Conservation (phyloP, 495 filamentous ascomycete species). For the Aspergillus bridgeri region DNA sequence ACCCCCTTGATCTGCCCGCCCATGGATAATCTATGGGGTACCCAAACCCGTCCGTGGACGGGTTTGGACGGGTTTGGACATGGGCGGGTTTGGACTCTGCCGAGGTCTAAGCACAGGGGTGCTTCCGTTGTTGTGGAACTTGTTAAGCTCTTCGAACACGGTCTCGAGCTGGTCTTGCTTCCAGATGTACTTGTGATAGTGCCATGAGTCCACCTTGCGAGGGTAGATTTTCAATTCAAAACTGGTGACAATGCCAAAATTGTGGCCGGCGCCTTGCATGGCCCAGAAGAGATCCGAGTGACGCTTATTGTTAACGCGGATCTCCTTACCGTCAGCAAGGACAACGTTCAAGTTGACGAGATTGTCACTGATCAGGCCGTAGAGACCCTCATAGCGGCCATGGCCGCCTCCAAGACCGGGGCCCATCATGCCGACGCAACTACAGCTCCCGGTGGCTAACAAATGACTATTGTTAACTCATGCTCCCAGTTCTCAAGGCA, state of each 20-base stretch:
- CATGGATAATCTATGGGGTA: too few relatives aligned
- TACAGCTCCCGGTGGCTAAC: constrained; percentile 1
- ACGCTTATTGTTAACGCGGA: not conserved
- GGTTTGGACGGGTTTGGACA: too few relatives aligned
- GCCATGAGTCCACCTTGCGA: constrained; percentile 1
- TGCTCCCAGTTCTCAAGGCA: not conserved
- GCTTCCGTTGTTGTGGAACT: constrained; percentile 5
- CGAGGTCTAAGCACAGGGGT: constrained; percentile 1
- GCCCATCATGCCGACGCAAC: constrained; percentile 10
- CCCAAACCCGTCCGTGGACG: too few relatives aligned
- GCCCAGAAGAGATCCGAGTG: constrained; percentile 13
- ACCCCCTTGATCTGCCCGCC: too few relatives aligned
- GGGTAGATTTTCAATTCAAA: constrained; percentile 10
- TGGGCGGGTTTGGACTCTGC: too few relatives aligned
- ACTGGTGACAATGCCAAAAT: constrained; percentile 17
- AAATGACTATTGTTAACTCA: too few relatives aligned
- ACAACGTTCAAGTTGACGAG: constrained; percentile 9
- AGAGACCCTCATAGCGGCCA: constrained; percentile 7
- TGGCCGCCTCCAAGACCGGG: constrained; percentile 11
- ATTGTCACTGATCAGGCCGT: constrained; percentile 12
- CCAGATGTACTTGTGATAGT: constrained; percentile 8
- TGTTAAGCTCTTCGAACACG: constrained; percentile 6
- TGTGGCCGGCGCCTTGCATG: constrained; percentile 15
- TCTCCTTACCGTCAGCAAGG: constrained; percentile 5
- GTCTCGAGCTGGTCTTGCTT: constrained; percentile 4